A percentile compares a stretch with the other conserved stretches of the same genome.
These are phyloP conservation scores for Phalaenopsis hybrid DNA, from an alignment of 116 monocot genomes.

Conservation along the genomic window DNA sequence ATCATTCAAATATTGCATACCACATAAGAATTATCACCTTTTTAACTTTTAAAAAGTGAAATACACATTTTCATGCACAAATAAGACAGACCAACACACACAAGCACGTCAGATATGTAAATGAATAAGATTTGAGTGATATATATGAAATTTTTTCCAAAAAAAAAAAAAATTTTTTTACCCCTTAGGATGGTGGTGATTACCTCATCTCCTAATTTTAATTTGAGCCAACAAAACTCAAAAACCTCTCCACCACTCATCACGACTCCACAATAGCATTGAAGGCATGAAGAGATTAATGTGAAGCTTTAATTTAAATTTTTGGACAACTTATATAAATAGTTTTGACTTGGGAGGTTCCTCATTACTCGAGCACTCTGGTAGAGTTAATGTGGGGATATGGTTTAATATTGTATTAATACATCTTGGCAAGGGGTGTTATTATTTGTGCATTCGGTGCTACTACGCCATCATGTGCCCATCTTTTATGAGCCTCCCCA, in stretches of 20 bases:
- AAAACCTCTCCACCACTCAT: neutral
- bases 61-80: too few species aligned
- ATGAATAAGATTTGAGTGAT: too few species aligned
- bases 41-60: too few species aligned
- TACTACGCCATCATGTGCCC: constrained; percentile 1
- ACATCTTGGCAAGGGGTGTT: neutral
- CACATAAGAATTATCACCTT: too few species aligned
- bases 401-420: constrained; percentile 1
- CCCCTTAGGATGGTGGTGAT: too few species aligned
- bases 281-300: constrained; percentile 5
- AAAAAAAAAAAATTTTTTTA: too few species aligned
- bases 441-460: neutral
- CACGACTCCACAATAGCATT: neutral
- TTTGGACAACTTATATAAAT: neutral
- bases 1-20: too few species aligned
- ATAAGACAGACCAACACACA: too few species aligned
- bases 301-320: neutral
- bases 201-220: too few species aligned
- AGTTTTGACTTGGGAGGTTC: constrained; percentile 2
- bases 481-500: neutral
- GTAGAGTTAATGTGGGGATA: constrained; percentile 2
- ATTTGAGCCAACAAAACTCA: too few species aligned
- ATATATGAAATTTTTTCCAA: too few species aligned
- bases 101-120: too few species aligned
- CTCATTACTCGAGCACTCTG: neutral